Percentiles rank a stretch among this genome's conserved stretches.
These are phyloP conservation scores for Tulasnella sp. DNA, from an alignment of 768 basidiomycete species.

Conservation along the genomic window DNA sequence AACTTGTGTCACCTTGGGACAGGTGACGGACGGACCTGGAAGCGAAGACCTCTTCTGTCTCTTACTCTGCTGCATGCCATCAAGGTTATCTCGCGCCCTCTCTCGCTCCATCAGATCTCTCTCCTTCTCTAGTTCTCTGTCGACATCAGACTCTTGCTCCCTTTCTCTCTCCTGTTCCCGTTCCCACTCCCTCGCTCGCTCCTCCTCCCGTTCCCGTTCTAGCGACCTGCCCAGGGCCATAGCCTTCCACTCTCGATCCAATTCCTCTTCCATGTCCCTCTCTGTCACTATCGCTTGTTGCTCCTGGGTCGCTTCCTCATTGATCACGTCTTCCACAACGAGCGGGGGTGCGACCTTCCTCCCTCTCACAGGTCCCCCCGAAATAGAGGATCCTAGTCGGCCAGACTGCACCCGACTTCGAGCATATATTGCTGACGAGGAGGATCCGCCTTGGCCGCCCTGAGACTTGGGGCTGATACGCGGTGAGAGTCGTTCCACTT, in stretches of 20 bases:
- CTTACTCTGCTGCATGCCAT: no score
- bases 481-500: background rate
- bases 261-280: background rate
- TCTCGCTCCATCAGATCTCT: conserved; percentile 1
- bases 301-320: conserved; percentile 1
- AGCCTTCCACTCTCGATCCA: background rate
- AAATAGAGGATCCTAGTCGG: background rate
- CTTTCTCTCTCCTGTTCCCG: background rate
- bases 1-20: no score
- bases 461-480: conserved; percentile 1
- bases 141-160: background rate
- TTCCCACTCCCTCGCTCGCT: background rate
- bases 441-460: background rate
- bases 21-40: no score
- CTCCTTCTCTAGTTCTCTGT: conserved; percentile 4
- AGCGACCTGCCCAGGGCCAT: conserved; percentile 6
- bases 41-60: no score
- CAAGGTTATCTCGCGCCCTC: background rate
- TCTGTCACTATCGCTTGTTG: background rate
- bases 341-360: background rate
- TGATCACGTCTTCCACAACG: background rate
- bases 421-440: background rate
- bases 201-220: conserved; percentile 8
- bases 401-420: background rate
- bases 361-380: background rate